phyloP scores from a whole-genome alignment of 768 basidiomycete species.

The Harrya chromipes region DNA sequence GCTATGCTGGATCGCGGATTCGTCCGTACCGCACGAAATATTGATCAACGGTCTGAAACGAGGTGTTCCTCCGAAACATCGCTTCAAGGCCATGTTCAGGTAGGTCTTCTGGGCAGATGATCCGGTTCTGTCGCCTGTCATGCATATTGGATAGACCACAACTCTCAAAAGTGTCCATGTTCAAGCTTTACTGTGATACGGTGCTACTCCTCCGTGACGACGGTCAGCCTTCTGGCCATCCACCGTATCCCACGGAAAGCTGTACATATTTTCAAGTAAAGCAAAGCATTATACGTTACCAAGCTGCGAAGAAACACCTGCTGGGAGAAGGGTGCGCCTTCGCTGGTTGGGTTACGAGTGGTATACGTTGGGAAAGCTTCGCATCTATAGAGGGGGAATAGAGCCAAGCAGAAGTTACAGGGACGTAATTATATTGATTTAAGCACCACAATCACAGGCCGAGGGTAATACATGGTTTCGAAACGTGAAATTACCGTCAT shows the following conservation, averaged over 20 bases:
- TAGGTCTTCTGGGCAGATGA: constrained; percentile 23
- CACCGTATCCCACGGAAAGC: constrained; percentile 9
- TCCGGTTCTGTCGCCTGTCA: background rate
- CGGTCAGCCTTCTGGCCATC: constrained; percentile 8
- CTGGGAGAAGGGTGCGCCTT: constrained; percentile 47
- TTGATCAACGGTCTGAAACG: constrained; percentile 79
- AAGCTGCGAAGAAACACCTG: constrained; percentile 48
- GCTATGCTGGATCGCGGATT: constrained; percentile 65
- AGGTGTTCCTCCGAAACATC: constrained; percentile 71
- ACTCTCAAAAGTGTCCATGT: constrained; percentile 52
- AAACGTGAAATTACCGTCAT: constrained; percentile 12
- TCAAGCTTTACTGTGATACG: constrained; percentile 41
- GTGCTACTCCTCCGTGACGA: constrained; percentile 13
- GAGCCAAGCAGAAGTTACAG: background rate
- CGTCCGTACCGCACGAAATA: constrained; percentile 48
- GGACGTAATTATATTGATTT: background rate
- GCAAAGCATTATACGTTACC: constrained; percentile 41
- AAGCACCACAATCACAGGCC: background rate
- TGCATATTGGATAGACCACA: constrained; percentile 39
- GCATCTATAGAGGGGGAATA: constrained; percentile 9
- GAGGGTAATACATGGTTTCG: constrained; percentile 10
- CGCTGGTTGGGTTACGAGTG: constrained; percentile 60
- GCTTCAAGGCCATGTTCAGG: constrained; percentile 62
- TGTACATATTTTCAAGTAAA: constrained; percentile 49
- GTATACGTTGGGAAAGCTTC: constrained; percentile 53